Evolutionary conservation across 1,139 yeast species (phyloP).

Genomic region (Debaryomyces subglobosus): DNA sequence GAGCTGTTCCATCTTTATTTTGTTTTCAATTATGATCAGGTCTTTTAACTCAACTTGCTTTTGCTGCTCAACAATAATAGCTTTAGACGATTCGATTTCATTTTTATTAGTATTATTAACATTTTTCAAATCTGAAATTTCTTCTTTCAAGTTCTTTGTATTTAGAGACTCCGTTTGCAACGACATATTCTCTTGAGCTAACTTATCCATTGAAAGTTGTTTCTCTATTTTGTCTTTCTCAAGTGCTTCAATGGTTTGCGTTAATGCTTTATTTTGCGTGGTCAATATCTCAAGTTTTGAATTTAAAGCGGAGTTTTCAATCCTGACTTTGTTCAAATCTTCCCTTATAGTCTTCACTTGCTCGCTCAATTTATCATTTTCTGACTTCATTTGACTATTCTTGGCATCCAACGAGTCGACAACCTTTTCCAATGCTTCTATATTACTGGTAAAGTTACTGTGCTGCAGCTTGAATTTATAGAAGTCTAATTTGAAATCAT

Average conservation of each 20-base stretch:
- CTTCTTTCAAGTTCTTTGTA: background rate
- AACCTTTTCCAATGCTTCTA: constrained; percentile 1
- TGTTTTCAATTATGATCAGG: background rate
- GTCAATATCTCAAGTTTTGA: background rate
- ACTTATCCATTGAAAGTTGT: background rate
- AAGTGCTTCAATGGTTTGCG: background rate
- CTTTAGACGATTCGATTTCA: background rate
- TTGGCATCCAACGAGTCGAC: background rate
- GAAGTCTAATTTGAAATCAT: constrained; percentile 19
- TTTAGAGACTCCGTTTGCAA: background rate
- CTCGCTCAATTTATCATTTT: background rate
- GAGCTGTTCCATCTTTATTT: background rate
- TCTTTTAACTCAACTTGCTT: background rate
- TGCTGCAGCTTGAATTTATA: constrained; percentile 15
- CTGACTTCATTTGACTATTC: background rate
- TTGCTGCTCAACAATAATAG: background rate
- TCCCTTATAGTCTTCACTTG: background rate
- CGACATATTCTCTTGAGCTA: background rate
- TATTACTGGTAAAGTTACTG: constrained; percentile 15
- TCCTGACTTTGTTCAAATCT: background rate
- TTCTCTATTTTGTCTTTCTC: background rate
- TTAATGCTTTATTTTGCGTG: background rate
- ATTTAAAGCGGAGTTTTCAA: background rate
- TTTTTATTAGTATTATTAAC: background rate
- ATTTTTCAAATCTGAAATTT: background rate